These are phyloP conservation scores for Aspergillus clavatus DNA, from an alignment of 2,329 filamentous ascomycete genomes.

Conservation along the genomic window DNA sequence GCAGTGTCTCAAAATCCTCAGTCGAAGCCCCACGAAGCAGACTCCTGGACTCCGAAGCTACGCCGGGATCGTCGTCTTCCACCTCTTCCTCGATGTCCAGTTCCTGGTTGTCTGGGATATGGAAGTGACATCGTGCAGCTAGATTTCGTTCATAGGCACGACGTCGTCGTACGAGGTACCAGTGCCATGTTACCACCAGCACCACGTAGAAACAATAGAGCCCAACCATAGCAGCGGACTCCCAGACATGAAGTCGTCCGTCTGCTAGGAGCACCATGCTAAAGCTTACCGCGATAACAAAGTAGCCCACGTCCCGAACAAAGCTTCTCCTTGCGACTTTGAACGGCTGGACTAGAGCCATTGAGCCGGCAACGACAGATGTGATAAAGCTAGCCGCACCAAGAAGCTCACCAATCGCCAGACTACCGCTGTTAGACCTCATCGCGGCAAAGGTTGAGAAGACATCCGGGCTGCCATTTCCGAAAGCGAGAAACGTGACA, in stretches of 20 bases:
- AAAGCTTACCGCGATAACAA: constrained; percentile 79
- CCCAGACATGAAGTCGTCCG: constrained; percentile 78
- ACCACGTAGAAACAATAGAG: constrained; percentile 88
- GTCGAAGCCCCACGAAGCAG: constrained; percentile 48
- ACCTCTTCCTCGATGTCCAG: constrained; percentile 52
- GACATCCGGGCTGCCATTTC: constrained; percentile 95
- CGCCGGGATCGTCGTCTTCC: constrained; percentile 50
- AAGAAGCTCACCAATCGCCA: constrained; percentile 91
- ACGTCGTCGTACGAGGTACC: constrained; percentile 65
- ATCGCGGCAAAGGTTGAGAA: constrained; percentile 99
- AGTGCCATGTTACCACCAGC: constrained; percentile 88
- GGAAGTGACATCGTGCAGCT: constrained; percentile 68
- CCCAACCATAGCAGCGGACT: constrained; percentile 82
- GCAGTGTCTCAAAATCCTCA: constrained; percentile 61
- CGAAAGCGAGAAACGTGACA: constrained; percentile 93
- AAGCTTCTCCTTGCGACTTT: constrained; percentile 86
- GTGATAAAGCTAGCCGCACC: constrained; percentile 96
- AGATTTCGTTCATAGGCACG: constrained; percentile 61
- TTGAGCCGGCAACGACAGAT: constrained; percentile 90
- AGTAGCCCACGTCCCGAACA: constrained; percentile 86
- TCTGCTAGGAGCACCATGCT: constrained; percentile 84
- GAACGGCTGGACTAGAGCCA: constrained; percentile 95
- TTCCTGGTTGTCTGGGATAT: constrained; percentile 57
- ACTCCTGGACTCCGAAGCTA: constrained; percentile 42
- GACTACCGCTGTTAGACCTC: constrained; percentile 92